Base-by-base conservation (phyloP, 2,329 filamentous ascomycete genomes). In the Fusarium humuli region DNA sequence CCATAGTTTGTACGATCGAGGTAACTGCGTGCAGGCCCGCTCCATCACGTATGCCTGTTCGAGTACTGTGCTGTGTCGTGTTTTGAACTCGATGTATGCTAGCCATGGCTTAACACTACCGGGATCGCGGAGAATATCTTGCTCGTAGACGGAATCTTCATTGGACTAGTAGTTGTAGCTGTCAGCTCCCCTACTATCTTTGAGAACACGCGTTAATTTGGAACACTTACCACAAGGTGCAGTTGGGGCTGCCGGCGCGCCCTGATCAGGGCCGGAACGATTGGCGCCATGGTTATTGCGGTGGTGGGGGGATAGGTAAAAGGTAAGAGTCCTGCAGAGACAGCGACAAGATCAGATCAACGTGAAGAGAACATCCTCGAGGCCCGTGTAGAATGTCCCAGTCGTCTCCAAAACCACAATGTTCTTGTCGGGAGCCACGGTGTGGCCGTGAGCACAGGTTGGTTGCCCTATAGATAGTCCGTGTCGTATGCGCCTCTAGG, bases 1-100 rank as follows among this genome's bases (percentile, higher is more conserved):
- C 96, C 96, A 99, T 50, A 99, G 86, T 83, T 99, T 99, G 84
- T 97, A 99, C 29, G 95, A 98, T 73, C 96, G 89, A 52, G 96
- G 96, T 47, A 99, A 87, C 75, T 97, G 92, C 69, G 88, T 86
- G 80, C 95, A 98, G 61, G 96, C 95, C 77, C 96, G 90, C 82
- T 98, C 96, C 83, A 98, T 92, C 40, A 94, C 87, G 72, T 88
- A 90, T 11, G 94, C 92, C 82, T 97, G 95, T 82, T 98, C 95
- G 57, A 93, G 89, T 45, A 93, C 78, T 46, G 88, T 93, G 73
- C 94, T 95, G 86, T 97, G 92, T 74, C 94, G 92, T 73, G 90
- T 83, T 82, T 99, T 99, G 86, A 93, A 94, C 72, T 94, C 90
- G 79, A 95, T 92, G 81, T 98, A 99, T 73, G 94, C 90, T 62